Evolutionary conservation across 208 protist species (phyloP).

Genomic region (Phytomonas francai): DNA sequence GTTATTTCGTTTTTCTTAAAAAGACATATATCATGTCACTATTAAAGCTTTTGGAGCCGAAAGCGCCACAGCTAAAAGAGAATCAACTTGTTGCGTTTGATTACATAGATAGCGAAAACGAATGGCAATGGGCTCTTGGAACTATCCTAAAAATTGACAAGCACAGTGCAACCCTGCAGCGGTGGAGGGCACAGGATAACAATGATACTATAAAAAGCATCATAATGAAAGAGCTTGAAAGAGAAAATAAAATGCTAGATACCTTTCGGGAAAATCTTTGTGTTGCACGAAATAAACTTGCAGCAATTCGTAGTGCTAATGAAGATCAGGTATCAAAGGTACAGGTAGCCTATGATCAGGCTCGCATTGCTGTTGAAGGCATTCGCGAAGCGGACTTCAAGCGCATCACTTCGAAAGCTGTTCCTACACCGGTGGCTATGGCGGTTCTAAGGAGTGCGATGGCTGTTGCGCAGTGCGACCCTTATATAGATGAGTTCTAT

Average conservation of each 20-base stretch:
- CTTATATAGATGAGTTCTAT: conserved; percentile 48
- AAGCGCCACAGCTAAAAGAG: conserved; percentile 18
- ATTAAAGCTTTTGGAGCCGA: not conserved
- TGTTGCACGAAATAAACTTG: conserved; percentile 34
- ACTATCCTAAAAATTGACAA: conserved; percentile 32
- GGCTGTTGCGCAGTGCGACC: conserved; percentile 41
- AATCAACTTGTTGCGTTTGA: conserved; percentile 60
- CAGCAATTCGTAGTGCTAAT: conserved; percentile 50
- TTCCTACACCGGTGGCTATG: conserved; percentile 45
- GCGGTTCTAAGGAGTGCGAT: conserved; percentile 48
- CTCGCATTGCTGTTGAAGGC: conserved; percentile 18
- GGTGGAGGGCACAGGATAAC: conserved; percentile 50
- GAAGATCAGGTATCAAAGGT: conserved; percentile 46
- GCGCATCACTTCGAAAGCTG: conserved; percentile 38
- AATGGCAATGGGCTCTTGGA: conserved; percentile 63
- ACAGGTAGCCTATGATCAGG: conserved; percentile 25
- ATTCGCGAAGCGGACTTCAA: conserved; percentile 48
- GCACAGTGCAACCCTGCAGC: conserved; percentile 33
- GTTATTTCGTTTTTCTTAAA: not conserved
- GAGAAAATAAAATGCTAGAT: conserved; percentile 35
- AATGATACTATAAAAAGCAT: conserved; percentile 34
- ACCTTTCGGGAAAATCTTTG: conserved; percentile 44
- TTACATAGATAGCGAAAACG: conserved; percentile 34
- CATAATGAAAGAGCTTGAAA: conserved; percentile 38
- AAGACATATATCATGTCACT: not conserved